These are phyloP conservation scores for Alternaria arborescens DNA, from an alignment of 2,329 filamentous ascomycete species.

Conservation along the genomic window DNA sequence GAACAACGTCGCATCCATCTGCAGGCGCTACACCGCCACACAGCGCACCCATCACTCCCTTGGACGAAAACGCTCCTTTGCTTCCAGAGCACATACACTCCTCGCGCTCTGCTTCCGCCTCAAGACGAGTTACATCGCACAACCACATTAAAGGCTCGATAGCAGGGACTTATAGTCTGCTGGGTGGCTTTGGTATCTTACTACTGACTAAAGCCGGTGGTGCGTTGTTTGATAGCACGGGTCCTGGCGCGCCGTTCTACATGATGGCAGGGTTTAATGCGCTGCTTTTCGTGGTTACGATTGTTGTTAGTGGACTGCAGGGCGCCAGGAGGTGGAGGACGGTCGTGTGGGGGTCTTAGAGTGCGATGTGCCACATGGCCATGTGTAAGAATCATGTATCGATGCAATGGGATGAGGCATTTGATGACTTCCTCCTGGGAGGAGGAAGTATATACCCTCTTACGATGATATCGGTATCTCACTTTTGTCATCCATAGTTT, in stretches of 20 bases:
- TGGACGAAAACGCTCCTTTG: conserved; percentile 42
- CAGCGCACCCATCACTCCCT: conserved; percentile 39
- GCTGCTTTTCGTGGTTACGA: conserved; percentile 65
- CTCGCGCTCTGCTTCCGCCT: background rate
- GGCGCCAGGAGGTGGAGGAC: conserved; percentile 15
- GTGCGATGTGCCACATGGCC: background rate
- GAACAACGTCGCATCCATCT: conserved; percentile 38
- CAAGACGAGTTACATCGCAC: conserved; percentile 32
- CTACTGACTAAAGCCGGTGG: conserved; percentile 92
- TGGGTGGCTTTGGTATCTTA: conserved; percentile 88
- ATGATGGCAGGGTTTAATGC: conserved; percentile 92
- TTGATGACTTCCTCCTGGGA: no score
- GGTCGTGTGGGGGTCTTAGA: background rate
- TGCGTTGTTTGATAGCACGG: conserved; percentile 79
- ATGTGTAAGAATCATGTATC: background rate
- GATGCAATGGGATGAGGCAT: background rate
- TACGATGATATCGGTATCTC: background rate
- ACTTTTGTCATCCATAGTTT: background rate
- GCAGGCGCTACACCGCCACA: conserved; percentile 46
- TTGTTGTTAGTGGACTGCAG: conserved; percentile 30
- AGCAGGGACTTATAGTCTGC: conserved; percentile 91
- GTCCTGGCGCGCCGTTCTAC: conserved; percentile 84
- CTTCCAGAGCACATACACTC: conserved; percentile 25
- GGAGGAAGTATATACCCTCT: background rate
- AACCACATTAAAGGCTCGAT: conserved; percentile 88